Base-by-base conservation (phyloP, 2,329 filamentous ascomycete genomes). In the Alternaria longipes region DNA sequence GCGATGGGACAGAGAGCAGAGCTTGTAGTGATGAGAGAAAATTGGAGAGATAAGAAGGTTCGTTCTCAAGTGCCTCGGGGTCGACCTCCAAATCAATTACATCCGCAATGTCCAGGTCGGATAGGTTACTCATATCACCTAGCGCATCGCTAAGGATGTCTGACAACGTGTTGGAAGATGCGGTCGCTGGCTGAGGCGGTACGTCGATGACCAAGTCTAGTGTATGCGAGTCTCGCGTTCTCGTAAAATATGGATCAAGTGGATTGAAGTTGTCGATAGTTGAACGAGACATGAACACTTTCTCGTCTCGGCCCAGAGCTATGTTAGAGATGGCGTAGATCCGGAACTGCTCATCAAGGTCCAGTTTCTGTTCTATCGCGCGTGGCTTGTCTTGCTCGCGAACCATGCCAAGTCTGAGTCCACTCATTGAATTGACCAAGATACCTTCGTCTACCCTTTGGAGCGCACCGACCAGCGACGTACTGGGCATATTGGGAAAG, bases 231-330 rank as follows among this genome's bases (percentile, higher is more conserved):
- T 97, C 92, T 47, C 91, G 87, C 26, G 94, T 84, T 28, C 92
- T 87, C 9, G 89, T 91, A 77, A 97, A 97, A 59, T 94, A 90
- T 14, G 93, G 91, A 78, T 97, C 94, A 22, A 88, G 87, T 36
- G 93, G 86, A 66, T 91, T 90, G 59, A 90, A 88, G 28, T 93
- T 88, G 26, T 80, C 75, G 41, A 84, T 72, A 1, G 94, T 86
- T 59, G 93, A 89, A 24, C 91, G 88, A 47, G 90, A 86, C 65
- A 98, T 86, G 74, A 92, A 91, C 20, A 97, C 88, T 65, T 90
- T 91, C 79, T 98, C 94, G 73, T 98, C 93, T 49, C 91, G 90
- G 4, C 94, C 94, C 4, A 99, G 83, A 1, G 91, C 87, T 41
- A 94, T 86, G 67, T 91, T 92, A 42, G 92, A 93, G 63, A 97